These are phyloP conservation scores for Penstemon newberryi DNA, from an alignment of 257 asterid species.

Conservation along the genomic window DNA sequence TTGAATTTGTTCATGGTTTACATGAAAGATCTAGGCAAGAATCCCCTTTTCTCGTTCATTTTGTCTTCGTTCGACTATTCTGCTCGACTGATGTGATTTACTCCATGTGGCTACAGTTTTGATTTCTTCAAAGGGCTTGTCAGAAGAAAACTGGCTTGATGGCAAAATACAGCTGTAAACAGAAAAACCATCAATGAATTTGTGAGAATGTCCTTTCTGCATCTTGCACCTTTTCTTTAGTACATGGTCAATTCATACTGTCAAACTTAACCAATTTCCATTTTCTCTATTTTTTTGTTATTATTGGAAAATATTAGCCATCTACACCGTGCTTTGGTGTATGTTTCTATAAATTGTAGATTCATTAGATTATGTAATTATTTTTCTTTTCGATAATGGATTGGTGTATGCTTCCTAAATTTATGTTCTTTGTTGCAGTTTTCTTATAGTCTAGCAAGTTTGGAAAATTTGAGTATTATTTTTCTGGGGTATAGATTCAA, in stretches of 20 bases:
- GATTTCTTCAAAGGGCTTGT: constrained; percentile 86
- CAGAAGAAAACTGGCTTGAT: constrained; percentile 58
- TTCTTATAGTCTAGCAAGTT: too few species aligned
- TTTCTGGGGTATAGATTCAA: too few species aligned
- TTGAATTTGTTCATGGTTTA: too few species aligned
- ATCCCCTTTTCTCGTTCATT: not conserved
- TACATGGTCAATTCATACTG: not conserved
- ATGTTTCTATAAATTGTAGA: too few species aligned
- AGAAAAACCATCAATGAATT: constrained; percentile 25
- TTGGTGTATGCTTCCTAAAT: too few species aligned
- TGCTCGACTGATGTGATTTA: constrained; percentile 18
- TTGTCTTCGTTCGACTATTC: constrained; percentile 7
- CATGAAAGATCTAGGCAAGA: too few species aligned
- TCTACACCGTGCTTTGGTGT: too few species aligned
- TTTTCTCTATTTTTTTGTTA: constrained; percentile 6
- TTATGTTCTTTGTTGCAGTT: too few species aligned
- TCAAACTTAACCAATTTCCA: not conserved
- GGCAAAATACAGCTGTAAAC: constrained; percentile 24
- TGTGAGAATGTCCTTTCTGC: constrained; percentile 24
- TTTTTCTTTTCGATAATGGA: too few species aligned
- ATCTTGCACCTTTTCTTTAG: not conserved
- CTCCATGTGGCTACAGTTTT: constrained; percentile 62
- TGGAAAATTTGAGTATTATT: too few species aligned
- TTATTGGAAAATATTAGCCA: constrained; percentile 1
- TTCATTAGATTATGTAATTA: too few species aligned